Percentiles rank a stretch among this genome's conserved stretches.
Evolutionary conservation across 192 early-diverging fungal genomes (phyloP).

Genomic region (Diversispora eburnea): DNA sequence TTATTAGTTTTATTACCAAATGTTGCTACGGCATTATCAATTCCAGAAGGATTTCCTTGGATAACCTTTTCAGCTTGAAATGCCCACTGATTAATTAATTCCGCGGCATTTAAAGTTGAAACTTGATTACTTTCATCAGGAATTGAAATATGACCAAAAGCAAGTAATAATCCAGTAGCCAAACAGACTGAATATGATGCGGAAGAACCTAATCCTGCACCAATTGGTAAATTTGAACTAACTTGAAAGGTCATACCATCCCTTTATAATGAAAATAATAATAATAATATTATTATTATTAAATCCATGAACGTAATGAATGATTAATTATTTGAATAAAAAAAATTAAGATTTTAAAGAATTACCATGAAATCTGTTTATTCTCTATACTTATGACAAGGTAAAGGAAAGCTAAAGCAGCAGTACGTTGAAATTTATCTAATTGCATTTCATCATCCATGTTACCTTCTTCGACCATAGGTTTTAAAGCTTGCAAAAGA

Average conservation of each 20-base stretch:
- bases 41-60: constrained; percentile 92
- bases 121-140: background rate
- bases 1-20: constrained; percentile 57
- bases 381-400: background rate
- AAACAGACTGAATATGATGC: constrained; percentile 84
- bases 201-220: constrained; percentile 94
- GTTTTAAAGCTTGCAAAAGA: constrained; percentile 1
- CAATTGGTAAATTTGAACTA: constrained; percentile 79
- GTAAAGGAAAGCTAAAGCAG: constrained; percentile 19
- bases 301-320: background rate
- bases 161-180: constrained; percentile 68
- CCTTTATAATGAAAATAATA: constrained; percentile 5
- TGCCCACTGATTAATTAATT: constrained; percentile 84
- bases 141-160: constrained; percentile 42
- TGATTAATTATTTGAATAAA: background rate
- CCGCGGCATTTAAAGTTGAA: constrained; percentile 29
- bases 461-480: background rate
- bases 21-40: constrained; percentile 90
- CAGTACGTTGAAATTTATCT: background rate
- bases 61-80: constrained; percentile 91
- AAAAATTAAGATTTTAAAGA: background rate
- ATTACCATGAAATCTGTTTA: constrained; percentile 19
- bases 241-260: constrained; percentile 59
- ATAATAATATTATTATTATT: too few species aligned
- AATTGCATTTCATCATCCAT: background rate